Percentiles rank a stretch among this genome's conserved stretches.
Evolutionary conservation across 495 filamentous ascomycete species (phyloP).

Genomic region (Talaromyces ruber): DNA sequence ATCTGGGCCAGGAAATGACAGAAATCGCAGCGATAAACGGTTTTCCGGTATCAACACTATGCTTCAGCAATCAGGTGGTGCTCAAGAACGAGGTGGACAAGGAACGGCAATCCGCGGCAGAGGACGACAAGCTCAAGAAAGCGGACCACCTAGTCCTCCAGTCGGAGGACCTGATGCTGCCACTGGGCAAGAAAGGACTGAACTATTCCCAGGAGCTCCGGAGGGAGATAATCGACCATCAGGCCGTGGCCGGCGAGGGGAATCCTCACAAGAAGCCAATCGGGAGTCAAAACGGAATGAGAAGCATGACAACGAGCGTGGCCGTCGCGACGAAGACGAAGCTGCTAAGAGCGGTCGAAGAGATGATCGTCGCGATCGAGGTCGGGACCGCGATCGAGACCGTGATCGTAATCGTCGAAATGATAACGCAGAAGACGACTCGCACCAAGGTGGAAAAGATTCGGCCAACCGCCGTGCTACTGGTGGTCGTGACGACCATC

Average conservation of each 20-base stretch:
- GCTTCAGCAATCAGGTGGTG: constrained; percentile 32
- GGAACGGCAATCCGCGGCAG: constrained; percentile 30
- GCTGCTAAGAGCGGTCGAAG: constrained; percentile 21
- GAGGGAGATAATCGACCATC: constrained; percentile 13
- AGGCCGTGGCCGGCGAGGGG: constrained; percentile 17
- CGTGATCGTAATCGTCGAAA: constrained; percentile 27
- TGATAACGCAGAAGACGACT: constrained; percentile 24
- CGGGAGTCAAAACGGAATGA: constrained; percentile 19
- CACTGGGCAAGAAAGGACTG: constrained; percentile 14
- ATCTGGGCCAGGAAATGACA: constrained; percentile 22
- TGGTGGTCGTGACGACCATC: constrained; percentile 30
- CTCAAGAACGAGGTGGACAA: constrained; percentile 22
- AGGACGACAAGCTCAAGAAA: constrained; percentile 26
- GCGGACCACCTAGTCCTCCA: constrained; percentile 18
- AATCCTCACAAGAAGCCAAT: constrained; percentile 24
- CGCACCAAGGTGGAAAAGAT: constrained; percentile 21
- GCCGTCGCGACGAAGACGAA: constrained; percentile 19
- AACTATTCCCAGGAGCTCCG: constrained; percentile 15
- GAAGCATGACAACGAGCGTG: constrained; percentile 13
- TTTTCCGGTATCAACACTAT: constrained; percentile 35
- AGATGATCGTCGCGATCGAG: constrained; percentile 27
- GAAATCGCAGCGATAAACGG: constrained; percentile 33
- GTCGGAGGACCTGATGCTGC: constrained; percentile 19
- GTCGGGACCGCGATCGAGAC: constrained; percentile 28
- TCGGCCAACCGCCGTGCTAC: constrained; percentile 18